A percentile compares a stretch with the other conserved stretches of the same genome.
Conservation (phyloP, 2,329 filamentous ascomycete genomes). For the Sporothrix pseudoabietina region DNA sequence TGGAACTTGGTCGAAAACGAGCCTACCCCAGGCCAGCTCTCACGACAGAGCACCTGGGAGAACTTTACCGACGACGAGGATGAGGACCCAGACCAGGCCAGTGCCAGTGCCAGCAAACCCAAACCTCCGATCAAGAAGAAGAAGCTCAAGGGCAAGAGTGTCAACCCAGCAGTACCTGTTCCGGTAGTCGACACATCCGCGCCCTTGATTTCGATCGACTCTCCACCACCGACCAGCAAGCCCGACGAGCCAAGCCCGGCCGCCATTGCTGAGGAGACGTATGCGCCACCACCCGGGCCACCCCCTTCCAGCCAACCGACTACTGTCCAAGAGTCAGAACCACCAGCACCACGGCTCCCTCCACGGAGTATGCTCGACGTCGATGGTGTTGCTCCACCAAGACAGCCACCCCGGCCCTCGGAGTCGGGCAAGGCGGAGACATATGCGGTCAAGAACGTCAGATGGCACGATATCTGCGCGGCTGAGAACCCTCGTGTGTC, state of each 20-base stretch:
- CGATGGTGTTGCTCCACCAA: conserved; percentile 35
- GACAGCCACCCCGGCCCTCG: conserved; percentile 47
- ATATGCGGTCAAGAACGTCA: conserved; percentile 90
- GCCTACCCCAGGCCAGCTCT: conserved; percentile 40
- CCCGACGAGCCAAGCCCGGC: conserved; percentile 27
- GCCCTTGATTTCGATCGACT: conserved; percentile 25
- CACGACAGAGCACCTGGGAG: conserved; percentile 46
- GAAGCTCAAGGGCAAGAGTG: conserved; percentile 23
- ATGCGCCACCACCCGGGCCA: neutral
- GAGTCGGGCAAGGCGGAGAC: conserved; percentile 66
- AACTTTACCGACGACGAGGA: conserved; percentile 42
- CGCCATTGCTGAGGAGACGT: neutral
- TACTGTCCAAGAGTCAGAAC: neutral
- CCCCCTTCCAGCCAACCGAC: neutral
- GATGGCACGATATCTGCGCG: conserved; percentile 71
- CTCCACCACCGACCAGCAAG: conserved; percentile 26
- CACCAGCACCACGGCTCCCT: conserved; percentile 39
- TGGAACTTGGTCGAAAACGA: conserved; percentile 57
- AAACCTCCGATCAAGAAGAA: conserved; percentile 14
- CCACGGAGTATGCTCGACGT: conserved; percentile 35
- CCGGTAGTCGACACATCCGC: conserved; percentile 29
- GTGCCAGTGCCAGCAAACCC: neutral
- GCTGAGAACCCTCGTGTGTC: conserved; percentile 69
- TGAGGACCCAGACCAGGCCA: neutral
- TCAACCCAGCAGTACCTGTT: conserved; percentile 10